These are phyloP conservation scores for Salix dunnii DNA, from an alignment of 345 rosid species.

Conservation along the genomic window DNA sequence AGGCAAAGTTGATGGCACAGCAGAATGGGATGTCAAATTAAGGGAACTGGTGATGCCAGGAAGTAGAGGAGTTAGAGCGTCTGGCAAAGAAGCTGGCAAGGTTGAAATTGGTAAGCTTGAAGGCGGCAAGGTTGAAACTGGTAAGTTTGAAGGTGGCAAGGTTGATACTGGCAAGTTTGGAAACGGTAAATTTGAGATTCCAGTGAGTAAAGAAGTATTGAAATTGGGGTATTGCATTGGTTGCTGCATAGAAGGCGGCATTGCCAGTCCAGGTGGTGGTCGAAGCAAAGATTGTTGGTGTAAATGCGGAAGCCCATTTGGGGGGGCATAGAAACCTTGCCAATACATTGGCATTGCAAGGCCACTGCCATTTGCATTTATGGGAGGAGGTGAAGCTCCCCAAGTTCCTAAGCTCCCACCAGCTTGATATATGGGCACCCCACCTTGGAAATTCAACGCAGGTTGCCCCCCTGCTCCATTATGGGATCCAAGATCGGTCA, in stretches of 20 bases:
- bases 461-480: conserved; percentile 56
- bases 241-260: conserved; percentile 67
- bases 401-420: conserved; percentile 75
- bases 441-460: conserved; percentile 63
- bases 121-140: conserved; percentile 39
- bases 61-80: conserved; percentile 21
- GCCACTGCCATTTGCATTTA: conserved; percentile 55
- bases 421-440: conserved; percentile 79
- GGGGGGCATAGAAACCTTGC: conserved; percentile 82
- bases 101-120: conserved; percentile 16
- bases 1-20: conserved; percentile 39
- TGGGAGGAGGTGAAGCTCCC: conserved; percentile 68
- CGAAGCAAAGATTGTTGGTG: conserved; percentile 80
- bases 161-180: conserved; percentile 47
- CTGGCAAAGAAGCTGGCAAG: conserved; percentile 22
- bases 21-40: conserved; percentile 35
- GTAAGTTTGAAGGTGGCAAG: conserved; percentile 26
- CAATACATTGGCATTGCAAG: conserved; percentile 85
- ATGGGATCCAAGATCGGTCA: conserved; percentile 54
- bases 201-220: conserved; percentile 49
- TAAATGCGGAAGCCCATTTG: conserved; percentile 75
- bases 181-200: conserved; percentile 42
- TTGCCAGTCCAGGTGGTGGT: conserved; percentile 67
- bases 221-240: conserved; percentile 72
- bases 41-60: conserved; percentile 37